These are phyloP conservation scores for Neonectria magnoliae DNA, from an alignment of 2,329 filamentous ascomycete species.

Conservation along the genomic window DNA sequence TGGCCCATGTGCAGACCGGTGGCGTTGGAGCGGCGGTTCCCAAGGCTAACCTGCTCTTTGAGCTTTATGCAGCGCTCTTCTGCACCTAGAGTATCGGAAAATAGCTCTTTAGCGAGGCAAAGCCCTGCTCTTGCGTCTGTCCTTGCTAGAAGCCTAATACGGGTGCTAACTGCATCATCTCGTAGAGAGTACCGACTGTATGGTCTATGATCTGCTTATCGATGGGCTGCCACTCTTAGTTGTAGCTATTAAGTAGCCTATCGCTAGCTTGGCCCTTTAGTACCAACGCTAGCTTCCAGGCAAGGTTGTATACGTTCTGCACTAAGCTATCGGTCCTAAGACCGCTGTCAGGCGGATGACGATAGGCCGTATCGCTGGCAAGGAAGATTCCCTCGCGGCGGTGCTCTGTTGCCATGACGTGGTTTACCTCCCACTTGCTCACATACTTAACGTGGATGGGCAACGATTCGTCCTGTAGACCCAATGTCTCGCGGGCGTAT, in stretches of 20 bases:
- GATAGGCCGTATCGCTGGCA: conserved; percentile 66
- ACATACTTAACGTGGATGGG: conserved; percentile 23
- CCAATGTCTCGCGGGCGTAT: conserved; percentile 20
- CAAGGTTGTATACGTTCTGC: conserved; percentile 64
- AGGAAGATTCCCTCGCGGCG: conserved; percentile 20
- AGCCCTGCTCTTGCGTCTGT: conserved; percentile 18
- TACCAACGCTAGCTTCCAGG: conserved; percentile 64
- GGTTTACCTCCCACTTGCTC: conserved; percentile 27
- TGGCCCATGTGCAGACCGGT: conserved; percentile 24
- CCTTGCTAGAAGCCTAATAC: conserved; percentile 53
- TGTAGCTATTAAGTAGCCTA: conserved; percentile 55
- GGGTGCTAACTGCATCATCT: conserved; percentile 59
- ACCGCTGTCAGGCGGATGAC: conserved; percentile 67
- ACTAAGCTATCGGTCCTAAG: conserved; percentile 68
- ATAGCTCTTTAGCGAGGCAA: conserved; percentile 25
- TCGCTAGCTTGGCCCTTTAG: conserved; percentile 44
- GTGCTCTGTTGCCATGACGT: conserved; percentile 25
- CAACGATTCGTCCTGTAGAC: conserved; percentile 12
- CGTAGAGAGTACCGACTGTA: conserved; percentile 66
- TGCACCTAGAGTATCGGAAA: conserved; percentile 23
- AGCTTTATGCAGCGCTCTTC: conserved; percentile 15
- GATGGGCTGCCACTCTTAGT: conserved; percentile 58
- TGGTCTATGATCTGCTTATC: conserved; percentile 60
- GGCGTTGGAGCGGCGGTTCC: conserved; percentile 24
- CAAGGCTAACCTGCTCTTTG: conserved; percentile 5